These are phyloP conservation scores for Alternaria arborescens DNA, from an alignment of 2,329 filamentous ascomycete genomes.

Conservation along the genomic window DNA sequence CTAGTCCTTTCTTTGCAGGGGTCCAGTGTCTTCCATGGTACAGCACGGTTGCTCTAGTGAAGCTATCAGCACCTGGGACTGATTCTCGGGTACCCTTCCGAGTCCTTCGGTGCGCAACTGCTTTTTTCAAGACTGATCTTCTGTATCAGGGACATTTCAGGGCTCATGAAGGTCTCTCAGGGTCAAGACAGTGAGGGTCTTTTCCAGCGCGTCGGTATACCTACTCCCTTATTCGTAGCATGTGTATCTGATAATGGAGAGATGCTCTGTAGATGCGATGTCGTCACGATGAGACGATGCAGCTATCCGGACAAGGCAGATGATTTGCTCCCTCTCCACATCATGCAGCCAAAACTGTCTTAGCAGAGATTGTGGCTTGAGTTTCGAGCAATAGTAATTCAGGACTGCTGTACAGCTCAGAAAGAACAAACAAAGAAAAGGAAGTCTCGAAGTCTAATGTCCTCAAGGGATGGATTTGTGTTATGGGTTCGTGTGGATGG, in stretches of 20 bases:
- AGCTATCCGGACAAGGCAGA: neutral
- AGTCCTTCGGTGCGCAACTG: neutral
- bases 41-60: neutral
- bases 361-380: conserved; percentile 2
- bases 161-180: conserved; percentile 1
- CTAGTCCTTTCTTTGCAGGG: conserved; percentile 13
- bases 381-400: conserved; percentile 1
- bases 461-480: conserved; percentile 2
- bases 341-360: neutral
- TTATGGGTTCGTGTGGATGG: conserved; percentile 1
- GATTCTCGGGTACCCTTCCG: neutral
- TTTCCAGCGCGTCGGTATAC: neutral
- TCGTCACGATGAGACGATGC: neutral
- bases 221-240: neutral
- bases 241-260: neutral
- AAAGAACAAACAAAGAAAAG: conserved; percentile 5
- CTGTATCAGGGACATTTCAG: neutral
- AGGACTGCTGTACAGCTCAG: neutral
- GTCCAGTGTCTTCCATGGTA: conserved; percentile 1
- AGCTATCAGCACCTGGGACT: conserved; percentile 2
- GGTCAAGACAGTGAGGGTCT: neutral
- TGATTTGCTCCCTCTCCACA: conserved; percentile 1
- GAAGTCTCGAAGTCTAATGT: neutral
- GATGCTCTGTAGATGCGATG: neutral
- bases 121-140: conserved; percentile 6